Base-by-base conservation (phyloP, 2,329 filamentous ascomycete species). In the Neobulgaria alba region DNA sequence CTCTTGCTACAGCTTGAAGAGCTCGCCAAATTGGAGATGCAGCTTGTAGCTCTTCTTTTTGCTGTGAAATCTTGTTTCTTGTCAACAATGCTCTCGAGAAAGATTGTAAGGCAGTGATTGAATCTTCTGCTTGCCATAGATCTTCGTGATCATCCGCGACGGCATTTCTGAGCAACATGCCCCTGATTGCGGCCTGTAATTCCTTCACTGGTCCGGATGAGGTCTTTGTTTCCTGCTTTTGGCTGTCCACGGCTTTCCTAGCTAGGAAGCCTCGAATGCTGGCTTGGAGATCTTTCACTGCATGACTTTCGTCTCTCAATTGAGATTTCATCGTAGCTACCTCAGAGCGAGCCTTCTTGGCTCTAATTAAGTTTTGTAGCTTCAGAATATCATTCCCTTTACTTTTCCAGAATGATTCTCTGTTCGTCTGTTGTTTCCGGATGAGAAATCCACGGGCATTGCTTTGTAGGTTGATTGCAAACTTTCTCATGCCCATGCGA, bases 331-430 rank as follows among this genome's bases (percentile, higher is more conserved):
- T 64, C 49, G 73, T 65, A 56, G 66, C 67, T 63, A 80, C 67
- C 65, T 79, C 67, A 49, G 72, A 62, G 47, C 78, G 74, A 48
- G 69, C 72, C 57, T 79, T 84, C 44, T 73, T 73, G 16, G 81
- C 85, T 55, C 85, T 72, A 57, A 87, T 75, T 34, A 94, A 69
- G 59, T 80, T 94, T 62, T 98, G 92, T 10, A 98, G 67, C 54
- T 79, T 77, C 45, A 92, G 64, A 33, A 96, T 73, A 46, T 86
- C 75, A 4, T 71, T 68, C 60, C 90, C 83, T 41, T 79, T 74
- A 38, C 73, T 74, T 56, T 80, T 78, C 76, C 79, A 86, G 57
- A 79, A 73, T 41, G 75, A 64, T 51, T 86, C 77, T 45, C 79
- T 77, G 30, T 74, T 69, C 46, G 67, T 66, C 55, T 83, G 69